These are phyloP conservation scores for barley (Hordeum vulgare) DNA, from an alignment of 176 grass and related monocot genomes.

Conservation along the genomic window DNA sequence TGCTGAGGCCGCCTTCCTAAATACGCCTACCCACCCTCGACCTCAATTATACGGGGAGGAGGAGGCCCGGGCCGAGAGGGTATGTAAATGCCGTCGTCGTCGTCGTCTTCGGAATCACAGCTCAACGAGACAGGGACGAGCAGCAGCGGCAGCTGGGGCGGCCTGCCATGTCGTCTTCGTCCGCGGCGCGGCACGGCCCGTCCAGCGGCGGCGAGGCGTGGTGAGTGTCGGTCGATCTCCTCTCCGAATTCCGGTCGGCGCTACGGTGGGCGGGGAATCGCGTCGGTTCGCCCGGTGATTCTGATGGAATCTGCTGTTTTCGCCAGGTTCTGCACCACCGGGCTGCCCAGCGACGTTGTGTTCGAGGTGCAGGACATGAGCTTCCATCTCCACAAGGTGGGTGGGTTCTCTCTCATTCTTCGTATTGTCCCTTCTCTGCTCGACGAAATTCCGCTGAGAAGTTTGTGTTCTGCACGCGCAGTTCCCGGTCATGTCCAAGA, in stretches of 20 bases:
- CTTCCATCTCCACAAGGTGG: constrained; percentile 97
- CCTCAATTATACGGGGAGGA: not conserved
- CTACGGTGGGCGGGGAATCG: not conserved
- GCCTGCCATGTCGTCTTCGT: constrained; percentile 31
- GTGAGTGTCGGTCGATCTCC: not conserved
- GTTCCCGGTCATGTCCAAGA: constrained; percentile 95
- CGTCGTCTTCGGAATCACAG: not conserved
- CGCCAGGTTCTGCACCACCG: constrained; percentile 93
- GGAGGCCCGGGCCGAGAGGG: not conserved
- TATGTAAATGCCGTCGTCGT: not conserved
- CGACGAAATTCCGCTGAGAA: constrained; percentile 52
- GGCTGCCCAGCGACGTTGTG: constrained; percentile 83
- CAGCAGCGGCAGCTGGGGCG: not conserved
- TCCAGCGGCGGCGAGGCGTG: constrained; percentile 56
- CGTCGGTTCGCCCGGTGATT: not conserved
- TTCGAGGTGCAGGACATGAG: constrained; percentile 81
- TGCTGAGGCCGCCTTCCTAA: constrained; percentile 31
- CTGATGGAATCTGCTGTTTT: not conserved
- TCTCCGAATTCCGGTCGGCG: not conserved
- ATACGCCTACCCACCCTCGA: constrained; percentile 30
- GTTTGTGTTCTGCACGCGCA: not conserved
- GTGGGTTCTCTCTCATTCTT: not conserved
- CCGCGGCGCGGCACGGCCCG: not conserved
- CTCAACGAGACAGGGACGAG: not conserved
- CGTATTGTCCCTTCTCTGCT: constrained; percentile 1